Conservation (phyloP, 768 basidiomycete genomes). For the Rubroboletus satanas region DNA sequence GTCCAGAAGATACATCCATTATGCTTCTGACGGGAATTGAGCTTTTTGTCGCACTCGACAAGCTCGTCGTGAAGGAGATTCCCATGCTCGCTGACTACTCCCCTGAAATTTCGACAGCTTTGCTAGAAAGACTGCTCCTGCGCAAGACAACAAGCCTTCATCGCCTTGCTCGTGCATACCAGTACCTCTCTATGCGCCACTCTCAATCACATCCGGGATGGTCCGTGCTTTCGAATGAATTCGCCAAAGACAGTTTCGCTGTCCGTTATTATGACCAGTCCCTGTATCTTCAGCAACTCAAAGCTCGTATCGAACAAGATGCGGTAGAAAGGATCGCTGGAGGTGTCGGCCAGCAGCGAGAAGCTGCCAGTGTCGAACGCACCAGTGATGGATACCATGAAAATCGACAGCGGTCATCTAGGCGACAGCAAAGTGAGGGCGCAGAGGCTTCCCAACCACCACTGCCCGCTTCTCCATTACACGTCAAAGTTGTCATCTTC, state of each 20-base stretch:
- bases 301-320: too few relatives aligned
- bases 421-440: not conserved
- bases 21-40: slow-evolving; percentile 38
- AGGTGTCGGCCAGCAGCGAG: too few relatives aligned
- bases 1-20: slow-evolving; percentile 36
- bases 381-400: not conserved
- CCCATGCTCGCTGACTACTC: slow-evolving; percentile 31
- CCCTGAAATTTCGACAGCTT: slow-evolving; percentile 23
- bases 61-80: slow-evolving; percentile 10
- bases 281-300: too few relatives aligned
- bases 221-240: slow-evolving; percentile 32
- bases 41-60: slow-evolving; percentile 34
- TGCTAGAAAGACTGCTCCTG: slow-evolving; percentile 24
- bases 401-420: not conserved
- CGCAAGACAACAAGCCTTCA: slow-evolving; percentile 26
- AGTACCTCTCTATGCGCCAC: slow-evolving; percentile 33
- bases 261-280: too few relatives aligned
- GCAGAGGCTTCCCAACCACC: slow-evolving; percentile 22
- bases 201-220: slow-evolving; percentile 4
- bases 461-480: slow-evolving; percentile 37
- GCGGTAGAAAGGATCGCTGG: too few relatives aligned
- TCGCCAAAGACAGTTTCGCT: slow-evolving; percentile 27
- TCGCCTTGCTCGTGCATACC: slow-evolving; percentile 24
- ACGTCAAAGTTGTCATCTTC: slow-evolving; percentile 33
- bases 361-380: not conserved